Base-by-base conservation (phyloP, 306 rosid species). In the Vicia villosa region DNA sequence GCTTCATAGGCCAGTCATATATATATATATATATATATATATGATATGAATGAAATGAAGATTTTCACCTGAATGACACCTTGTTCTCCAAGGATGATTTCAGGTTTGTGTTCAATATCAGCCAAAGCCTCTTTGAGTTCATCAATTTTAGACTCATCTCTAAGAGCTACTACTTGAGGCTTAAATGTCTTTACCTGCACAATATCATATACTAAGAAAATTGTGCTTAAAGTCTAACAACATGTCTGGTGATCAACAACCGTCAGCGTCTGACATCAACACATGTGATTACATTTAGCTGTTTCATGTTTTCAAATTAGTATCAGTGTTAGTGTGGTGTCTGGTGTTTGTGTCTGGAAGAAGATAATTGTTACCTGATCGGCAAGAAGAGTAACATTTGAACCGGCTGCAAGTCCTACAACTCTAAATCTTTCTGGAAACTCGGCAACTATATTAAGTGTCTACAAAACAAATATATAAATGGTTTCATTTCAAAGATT, bases 341-440 rank as follows among this genome's bases (percentile, higher is more conserved):
- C n/a, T 12, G 47, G 15, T 43, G n/a, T 43, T 0, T 1, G 45
- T 40, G n/a, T 40, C 17, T 46, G 52, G 4, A 46, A 6, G 11
- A 20, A 19, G 58, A n/a, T 20, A 51, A 20, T 51, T 60, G 80
- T 59, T 74, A 92, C 96, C 98, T 92, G 98, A 75, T 92, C 95
- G 10, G 85, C 95, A 73, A 92, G 98, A 67, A 92, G 95, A 72
- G 95, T 81, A 22, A 92, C 72, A 47, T 89, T 92, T 16, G 96
- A 89, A 68, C 96, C 98, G 68, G 98, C 96, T 49, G 98, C 96
- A 54, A 92, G 87, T 0, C 89, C 95, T 57, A 87, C 96, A 57
- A 89, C 64, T 75, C 83, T 80, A 74, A 92, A 92, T 69, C 86
- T 89, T 14, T 92, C 95, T 0, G 95, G 88, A 72, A 89, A 80